phyloP scores from a whole-genome alignment of 768 basidiomycete genomes.

The Tricholomella constricta region DNA sequence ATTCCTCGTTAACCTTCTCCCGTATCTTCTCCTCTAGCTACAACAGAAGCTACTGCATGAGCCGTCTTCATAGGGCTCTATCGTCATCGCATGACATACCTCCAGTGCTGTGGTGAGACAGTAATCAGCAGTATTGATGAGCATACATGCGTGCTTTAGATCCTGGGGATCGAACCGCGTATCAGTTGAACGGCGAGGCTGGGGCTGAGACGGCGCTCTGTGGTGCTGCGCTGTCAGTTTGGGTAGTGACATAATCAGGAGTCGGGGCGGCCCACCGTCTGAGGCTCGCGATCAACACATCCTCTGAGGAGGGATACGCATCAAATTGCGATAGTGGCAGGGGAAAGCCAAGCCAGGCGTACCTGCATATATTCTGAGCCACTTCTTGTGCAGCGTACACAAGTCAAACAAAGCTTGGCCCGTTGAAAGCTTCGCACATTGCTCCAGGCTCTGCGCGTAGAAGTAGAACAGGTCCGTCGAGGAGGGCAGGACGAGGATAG shows the following conservation, averaged over 20 bases:
- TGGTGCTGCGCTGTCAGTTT: constrained; percentile 7
- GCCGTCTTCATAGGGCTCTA: not conserved
- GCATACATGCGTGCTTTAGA: constrained; percentile 79
- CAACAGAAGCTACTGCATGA: not conserved
- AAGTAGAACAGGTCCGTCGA: constrained; percentile 98
- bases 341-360: constrained; percentile 17
- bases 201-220: constrained; percentile 41
- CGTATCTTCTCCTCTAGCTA: constrained; percentile 93
- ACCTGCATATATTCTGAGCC: constrained; percentile 94
- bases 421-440: constrained; percentile 88
- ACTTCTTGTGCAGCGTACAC: constrained; percentile 83
- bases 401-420: constrained; percentile 84
- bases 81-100: constrained; percentile 39
- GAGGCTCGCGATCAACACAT: constrained; percentile 73
- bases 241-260: not conserved
- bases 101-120: constrained; percentile 90
- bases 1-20: constrained; percentile 75
- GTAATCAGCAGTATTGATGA: constrained; percentile 97
- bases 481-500: constrained; percentile 79
- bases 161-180: constrained; percentile 75
- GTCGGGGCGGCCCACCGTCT: constrained; percentile 54
- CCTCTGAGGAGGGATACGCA: too few species aligned
- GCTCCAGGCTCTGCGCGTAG: constrained; percentile 93
- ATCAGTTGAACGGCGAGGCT: constrained; percentile 73
- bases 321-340: constrained; percentile 9